A percentile compares a stretch with the other conserved stretches of the same genome.
phyloP scores from a whole-genome alignment of 805 yeast genomes.

The Kodamaea kaohsiungensis region DNA sequence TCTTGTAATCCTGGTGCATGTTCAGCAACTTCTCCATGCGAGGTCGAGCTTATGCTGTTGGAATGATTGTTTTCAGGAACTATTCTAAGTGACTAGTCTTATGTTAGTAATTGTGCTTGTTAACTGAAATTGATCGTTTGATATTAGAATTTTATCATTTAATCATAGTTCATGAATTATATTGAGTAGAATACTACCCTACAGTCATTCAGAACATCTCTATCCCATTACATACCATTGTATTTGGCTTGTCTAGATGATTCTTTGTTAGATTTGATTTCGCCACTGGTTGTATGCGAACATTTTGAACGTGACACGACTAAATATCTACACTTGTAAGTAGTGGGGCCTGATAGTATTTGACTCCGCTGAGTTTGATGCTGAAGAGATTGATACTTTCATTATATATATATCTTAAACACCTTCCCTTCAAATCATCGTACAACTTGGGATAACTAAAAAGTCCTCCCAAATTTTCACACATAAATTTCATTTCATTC shows the following conservation, averaged over 20 bases:
- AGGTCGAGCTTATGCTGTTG: slow-evolving; percentile 50
- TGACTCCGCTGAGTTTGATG: too few species aligned
- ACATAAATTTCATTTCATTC: too few species aligned
- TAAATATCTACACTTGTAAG: neutral
- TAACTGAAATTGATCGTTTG: neutral
- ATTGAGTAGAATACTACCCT: neutral
- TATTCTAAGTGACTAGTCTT: slow-evolving; percentile 48
- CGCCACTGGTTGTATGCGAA: neutral
- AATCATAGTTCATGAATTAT: neutral
- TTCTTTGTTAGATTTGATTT: neutral
- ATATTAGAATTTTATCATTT: neutral
- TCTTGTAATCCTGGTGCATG: slow-evolving; percentile 75
- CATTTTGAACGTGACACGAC: neutral
- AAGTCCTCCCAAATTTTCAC: too few species aligned
- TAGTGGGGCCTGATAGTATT: too few species aligned
- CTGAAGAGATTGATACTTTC: too few species aligned
- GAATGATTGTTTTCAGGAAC: slow-evolving; percentile 54
- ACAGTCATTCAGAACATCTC: neutral
- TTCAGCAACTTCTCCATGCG: slow-evolving; percentile 56
- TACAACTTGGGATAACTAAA: too few species aligned
- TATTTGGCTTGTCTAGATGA: neutral
- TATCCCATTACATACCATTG: neutral
- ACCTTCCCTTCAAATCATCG: too few species aligned
- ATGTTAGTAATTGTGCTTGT: slow-evolving; percentile 12
- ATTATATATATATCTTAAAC: too few species aligned